A percentile compares a stretch with the other conserved stretches of the same genome.
These are phyloP conservation scores for Fraxinus albicans DNA, from an alignment of 305 asterid genomes.

Conservation along the genomic window DNA sequence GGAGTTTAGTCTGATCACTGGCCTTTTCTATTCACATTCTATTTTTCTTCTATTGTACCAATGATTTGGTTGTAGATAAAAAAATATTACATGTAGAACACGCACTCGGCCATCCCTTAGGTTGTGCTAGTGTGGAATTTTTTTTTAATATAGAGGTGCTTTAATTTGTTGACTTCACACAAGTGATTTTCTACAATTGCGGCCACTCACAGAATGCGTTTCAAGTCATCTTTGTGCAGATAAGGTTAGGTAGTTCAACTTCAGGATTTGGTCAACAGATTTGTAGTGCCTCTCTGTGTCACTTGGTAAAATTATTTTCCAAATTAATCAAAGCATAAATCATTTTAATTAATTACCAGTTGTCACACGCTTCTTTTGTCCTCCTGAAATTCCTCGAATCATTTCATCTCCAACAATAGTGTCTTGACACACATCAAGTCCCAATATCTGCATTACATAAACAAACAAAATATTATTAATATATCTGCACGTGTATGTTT, in stretches of 20 bases:
- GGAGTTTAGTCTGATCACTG: background rate
- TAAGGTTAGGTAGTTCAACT: background rate
- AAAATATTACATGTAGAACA: background rate
- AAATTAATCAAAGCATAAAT: background rate
- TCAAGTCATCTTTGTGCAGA: background rate
- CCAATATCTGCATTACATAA: conserved; percentile 60
- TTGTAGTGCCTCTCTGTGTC: background rate
- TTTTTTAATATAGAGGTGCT: no score
- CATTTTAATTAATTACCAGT: conserved; percentile 46
- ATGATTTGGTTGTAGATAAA: background rate
- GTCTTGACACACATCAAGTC: conserved; percentile 82
- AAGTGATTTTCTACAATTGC: background rate
- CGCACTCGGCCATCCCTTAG: background rate
- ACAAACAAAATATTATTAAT: background rate
- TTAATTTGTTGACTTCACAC: background rate
- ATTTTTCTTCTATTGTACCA: background rate
- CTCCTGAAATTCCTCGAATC: conserved; percentile 91
- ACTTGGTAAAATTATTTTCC: background rate
- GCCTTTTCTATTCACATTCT: background rate
- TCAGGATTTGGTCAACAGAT: background rate
- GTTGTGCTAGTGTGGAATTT: background rate
- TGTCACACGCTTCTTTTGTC: conserved; percentile 86
- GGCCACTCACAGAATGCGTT: background rate
- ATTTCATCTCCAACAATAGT: conserved; percentile 89
- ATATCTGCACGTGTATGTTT: background rate